These are phyloP conservation scores for Paraurostyla sp. DNA, from an alignment of 73 alveolate species.

Conservation along the genomic window DNA sequence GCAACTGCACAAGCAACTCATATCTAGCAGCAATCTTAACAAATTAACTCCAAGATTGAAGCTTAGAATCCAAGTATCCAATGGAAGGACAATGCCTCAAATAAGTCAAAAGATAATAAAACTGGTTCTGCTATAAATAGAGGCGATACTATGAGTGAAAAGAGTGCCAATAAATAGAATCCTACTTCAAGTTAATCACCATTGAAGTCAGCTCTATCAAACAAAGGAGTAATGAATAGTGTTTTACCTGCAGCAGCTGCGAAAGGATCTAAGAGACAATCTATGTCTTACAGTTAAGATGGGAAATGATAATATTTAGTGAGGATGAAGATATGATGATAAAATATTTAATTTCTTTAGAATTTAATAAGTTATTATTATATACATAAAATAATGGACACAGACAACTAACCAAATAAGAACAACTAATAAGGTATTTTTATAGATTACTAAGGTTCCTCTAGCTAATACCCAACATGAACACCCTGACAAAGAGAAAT, in stretches of 20 bases:
- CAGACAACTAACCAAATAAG: background rate
- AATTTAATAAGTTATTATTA: background rate
- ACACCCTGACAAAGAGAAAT: background rate
- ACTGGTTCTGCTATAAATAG: background rate
- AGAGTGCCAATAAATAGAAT: background rate
- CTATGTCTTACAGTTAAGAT: too few species aligned
- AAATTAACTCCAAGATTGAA: background rate
- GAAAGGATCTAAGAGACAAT: too few species aligned
- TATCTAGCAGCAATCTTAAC: background rate
- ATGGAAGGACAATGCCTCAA: constrained; percentile 26
- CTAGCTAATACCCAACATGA: background rate
- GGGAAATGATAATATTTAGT: too few species aligned
- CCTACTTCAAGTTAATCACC: background rate
- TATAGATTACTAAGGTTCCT: background rate
- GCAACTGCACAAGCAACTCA: background rate
- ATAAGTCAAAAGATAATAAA: background rate
- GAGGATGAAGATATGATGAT: too few species aligned
- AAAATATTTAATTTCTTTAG: too few species aligned
- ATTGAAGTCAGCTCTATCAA: constrained; percentile 14
- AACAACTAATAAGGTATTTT: constrained; percentile 9
- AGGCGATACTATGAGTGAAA: background rate
- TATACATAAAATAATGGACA: constrained; percentile 35
- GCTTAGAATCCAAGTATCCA: background rate
- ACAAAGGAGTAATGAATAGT: too few species aligned
- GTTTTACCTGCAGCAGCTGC: too few species aligned